phyloP scores from a whole-genome alignment of 306 rosid genomes.

The Elaeagnus macrophylla region DNA sequence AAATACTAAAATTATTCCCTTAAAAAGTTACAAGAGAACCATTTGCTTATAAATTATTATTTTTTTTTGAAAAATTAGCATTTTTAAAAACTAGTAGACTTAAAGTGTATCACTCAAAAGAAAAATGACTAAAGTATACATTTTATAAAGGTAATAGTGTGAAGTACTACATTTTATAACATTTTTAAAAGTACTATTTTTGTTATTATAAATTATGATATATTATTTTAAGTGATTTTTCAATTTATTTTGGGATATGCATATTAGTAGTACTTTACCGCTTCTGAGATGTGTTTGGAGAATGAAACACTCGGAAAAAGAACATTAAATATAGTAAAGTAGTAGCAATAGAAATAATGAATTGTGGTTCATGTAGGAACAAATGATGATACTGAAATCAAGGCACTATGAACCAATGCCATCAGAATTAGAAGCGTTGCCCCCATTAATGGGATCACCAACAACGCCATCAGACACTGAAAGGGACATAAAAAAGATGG shows the following conservation, averaged over 20 bases:
- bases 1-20: too few species aligned
- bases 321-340: background rate
- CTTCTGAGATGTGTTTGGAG: background rate
- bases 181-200: too few species aligned
- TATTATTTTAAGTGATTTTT: background rate
- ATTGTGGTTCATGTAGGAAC: slow-evolving; percentile 42
- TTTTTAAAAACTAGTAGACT: too few species aligned
- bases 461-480: slow-evolving; percentile 25
- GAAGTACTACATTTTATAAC: too few species aligned
- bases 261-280: too few species aligned
- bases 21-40: too few species aligned
- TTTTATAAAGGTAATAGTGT: too few species aligned
- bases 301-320: background rate
- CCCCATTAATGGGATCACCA: slow-evolving; percentile 20
- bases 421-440: slow-evolving; percentile 35
- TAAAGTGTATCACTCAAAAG: too few species aligned
- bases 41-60: too few species aligned
- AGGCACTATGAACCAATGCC: slow-evolving; percentile 22
- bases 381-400: slow-evolving; percentile 32
- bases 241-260: background rate
- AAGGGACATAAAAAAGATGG: slow-evolving; percentile 20
- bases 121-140: too few species aligned
- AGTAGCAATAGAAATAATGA: background rate
- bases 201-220: too few species aligned
- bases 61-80: too few species aligned